Percentiles rank a stretch among this genome's conserved stretches.
Evolutionary conservation across 1,139 yeast genomes (phyloP).

Genomic region (Suhomyces anneliseae): DNA sequence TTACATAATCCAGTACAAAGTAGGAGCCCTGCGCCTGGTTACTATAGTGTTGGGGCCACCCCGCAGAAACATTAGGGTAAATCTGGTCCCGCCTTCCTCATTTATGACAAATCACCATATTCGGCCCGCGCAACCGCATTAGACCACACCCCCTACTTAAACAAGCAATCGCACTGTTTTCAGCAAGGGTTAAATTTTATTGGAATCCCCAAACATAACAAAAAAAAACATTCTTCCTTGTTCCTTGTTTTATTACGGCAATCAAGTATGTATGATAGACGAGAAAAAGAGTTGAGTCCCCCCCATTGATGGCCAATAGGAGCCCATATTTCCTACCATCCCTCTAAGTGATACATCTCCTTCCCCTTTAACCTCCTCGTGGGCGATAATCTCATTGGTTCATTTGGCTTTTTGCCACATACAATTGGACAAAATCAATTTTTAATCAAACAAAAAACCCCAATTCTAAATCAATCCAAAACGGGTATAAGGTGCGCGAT

Average conservation of each 20-base stretch:
- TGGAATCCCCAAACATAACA: slow-evolving; percentile 11
- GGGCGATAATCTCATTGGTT: neutral
- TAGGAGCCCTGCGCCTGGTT: neutral
- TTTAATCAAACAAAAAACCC: neutral
- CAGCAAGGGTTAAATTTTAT: slow-evolving; percentile 13
- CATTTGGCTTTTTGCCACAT: neutral
- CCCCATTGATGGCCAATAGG: neutral
- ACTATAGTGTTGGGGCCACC: neutral
- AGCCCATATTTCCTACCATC: neutral
- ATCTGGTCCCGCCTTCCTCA: slow-evolving; percentile 12
- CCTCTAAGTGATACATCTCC: neutral
- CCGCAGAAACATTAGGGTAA: slow-evolving; percentile 5
- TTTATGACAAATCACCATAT: slow-evolving; percentile 15
- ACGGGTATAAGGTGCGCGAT: neutral
- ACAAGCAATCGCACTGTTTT: slow-evolving; percentile 14
- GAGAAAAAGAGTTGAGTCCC: neutral
- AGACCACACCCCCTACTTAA: slow-evolving; percentile 12
- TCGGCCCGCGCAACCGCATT: slow-evolving; percentile 11
- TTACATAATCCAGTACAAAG: neutral
- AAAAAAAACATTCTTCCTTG: slow-evolving; percentile 11
- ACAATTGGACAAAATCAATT: too few relatives aligned
- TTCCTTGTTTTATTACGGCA: slow-evolving; percentile 10
- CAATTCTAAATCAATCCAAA: neutral
- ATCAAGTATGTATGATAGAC: slow-evolving; percentile 9
- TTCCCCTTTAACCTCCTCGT: neutral